A percentile compares a stretch with the other conserved stretches of the same genome.
Conservation (phyloP, 805 yeast genomes). For the Saccharomycopsis guyanensis region DNA sequence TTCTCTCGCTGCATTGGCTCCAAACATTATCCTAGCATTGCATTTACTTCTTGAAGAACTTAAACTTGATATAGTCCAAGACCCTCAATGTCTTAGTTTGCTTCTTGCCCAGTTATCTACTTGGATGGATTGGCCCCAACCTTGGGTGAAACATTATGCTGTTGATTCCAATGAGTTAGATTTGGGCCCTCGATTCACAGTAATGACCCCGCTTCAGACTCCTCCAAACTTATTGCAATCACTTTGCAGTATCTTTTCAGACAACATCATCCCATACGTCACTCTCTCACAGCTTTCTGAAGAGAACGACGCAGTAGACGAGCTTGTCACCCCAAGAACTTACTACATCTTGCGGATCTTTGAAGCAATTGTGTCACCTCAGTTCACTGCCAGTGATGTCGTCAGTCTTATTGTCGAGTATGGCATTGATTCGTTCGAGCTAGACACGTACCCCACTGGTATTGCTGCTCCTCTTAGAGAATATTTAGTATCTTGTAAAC, state of each 20-base stretch:
- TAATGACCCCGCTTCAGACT: constrained; percentile 37
- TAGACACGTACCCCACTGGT: constrained; percentile 72
- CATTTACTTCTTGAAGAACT: constrained; percentile 76
- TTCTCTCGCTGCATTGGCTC: constrained; percentile 46
- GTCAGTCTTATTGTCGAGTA: constrained; percentile 55
- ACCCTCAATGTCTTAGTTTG: constrained; percentile 32
- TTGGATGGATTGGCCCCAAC: constrained; percentile 69
- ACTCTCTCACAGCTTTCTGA: constrained; percentile 63
- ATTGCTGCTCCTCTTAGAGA: constrained; percentile 60
- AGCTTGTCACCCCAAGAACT: constrained; percentile 58
- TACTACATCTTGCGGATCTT: constrained; percentile 50
- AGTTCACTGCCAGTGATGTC: constrained; percentile 44
- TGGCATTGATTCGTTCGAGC: constrained; percentile 40
- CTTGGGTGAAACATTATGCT: constrained; percentile 55
- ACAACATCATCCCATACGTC: constrained; percentile 43
- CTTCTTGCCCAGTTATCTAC: constrained; percentile 53
- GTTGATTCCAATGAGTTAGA: constrained; percentile 24
- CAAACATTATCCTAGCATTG: constrained; percentile 57
- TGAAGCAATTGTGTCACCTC: constrained; percentile 51
- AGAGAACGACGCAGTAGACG: constrained; percentile 53
- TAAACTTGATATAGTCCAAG: constrained; percentile 44
- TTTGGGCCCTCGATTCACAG: constrained; percentile 20
- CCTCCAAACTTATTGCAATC: constrained; percentile 60
- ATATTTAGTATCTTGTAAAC: constrained; percentile 47
- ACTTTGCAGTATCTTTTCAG: constrained; percentile 42